Percentiles rank a stretch among this genome's conserved stretches.
Conservation (phyloP, 2,329 filamentous ascomycete genomes). For the Ceratocystis cubensis region DNA sequence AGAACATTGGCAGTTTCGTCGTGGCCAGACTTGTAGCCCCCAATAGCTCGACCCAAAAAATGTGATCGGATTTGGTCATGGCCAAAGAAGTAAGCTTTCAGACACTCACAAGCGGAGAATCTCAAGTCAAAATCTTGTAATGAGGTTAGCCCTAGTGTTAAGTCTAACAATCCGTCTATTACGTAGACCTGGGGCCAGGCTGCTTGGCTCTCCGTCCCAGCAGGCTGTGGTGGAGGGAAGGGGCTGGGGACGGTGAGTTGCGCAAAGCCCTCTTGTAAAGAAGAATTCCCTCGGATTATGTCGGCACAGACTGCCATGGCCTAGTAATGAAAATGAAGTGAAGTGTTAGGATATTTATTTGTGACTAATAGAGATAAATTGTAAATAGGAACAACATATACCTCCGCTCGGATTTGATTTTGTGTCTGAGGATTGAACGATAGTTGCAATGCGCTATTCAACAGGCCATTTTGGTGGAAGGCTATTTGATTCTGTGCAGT, state of each 20-base stretch:
- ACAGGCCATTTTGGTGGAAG: constrained; percentile 71
- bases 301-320: constrained; percentile 78
- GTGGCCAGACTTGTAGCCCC: constrained; percentile 63
- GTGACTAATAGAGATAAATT: neutral
- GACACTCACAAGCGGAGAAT: constrained; percentile 73
- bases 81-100: constrained; percentile 82
- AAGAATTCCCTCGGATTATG: constrained; percentile 68
- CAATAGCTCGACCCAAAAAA: constrained; percentile 78
- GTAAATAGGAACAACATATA: constrained; percentile 29
- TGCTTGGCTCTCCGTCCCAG: constrained; percentile 24
- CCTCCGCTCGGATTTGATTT: constrained; percentile 69
- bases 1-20: constrained; percentile 83
- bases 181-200: constrained; percentile 59
- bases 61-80: constrained; percentile 72
- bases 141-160: constrained; percentile 58
- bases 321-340: constrained; percentile 29
- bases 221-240: constrained; percentile 27
- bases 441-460: constrained; percentile 67
- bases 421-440: constrained; percentile 65
- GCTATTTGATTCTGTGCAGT: constrained; percentile 73
- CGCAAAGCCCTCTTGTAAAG: constrained; percentile 78
- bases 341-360: neutral
- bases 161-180: constrained; percentile 80
- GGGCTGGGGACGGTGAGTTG: constrained; percentile 57
- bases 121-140: constrained; percentile 64